These are phyloP conservation scores for Helenozyma baotianmanensis DNA, from an alignment of 805 yeast genomes.

Conservation along the genomic window DNA sequence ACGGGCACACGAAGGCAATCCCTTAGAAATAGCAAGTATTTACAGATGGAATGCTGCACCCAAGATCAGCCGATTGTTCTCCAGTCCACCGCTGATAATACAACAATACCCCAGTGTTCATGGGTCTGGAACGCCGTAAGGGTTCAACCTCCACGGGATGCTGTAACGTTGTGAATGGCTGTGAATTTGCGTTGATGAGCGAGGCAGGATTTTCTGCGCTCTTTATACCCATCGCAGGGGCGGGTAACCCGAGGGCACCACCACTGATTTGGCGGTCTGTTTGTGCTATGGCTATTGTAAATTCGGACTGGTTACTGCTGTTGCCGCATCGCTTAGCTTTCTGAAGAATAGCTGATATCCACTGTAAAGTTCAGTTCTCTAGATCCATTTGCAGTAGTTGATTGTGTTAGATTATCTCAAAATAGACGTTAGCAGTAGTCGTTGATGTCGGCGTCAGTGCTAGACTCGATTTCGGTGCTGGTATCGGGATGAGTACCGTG, in stretches of 20 bases:
- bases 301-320: too few species aligned
- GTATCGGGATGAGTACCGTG: too few species aligned
- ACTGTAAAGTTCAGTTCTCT: too few species aligned
- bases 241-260: conserved; percentile 27
- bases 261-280: too few species aligned
- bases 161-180: conserved; percentile 58
- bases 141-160: conserved; percentile 69
- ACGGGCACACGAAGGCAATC: conserved; percentile 73
- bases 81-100: conserved; percentile 50
- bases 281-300: too few species aligned
- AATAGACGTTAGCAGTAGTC: too few species aligned
- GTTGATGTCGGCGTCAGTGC: too few species aligned
- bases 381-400: too few species aligned
- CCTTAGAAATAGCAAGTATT: conserved; percentile 51
- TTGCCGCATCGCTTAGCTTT: too few species aligned
- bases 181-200: conserved; percentile 56
- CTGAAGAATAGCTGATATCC: too few species aligned
- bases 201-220: conserved; percentile 8
- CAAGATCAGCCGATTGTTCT: conserved; percentile 61
- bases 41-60: conserved; percentile 67
- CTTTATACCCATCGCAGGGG: conserved; percentile 13
- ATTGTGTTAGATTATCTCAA: too few species aligned
- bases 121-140: conserved; percentile 65
- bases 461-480: too few species aligned
- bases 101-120: conserved; percentile 60